A percentile compares a stretch with the other conserved stretches of the same genome.
Conservation (phyloP, 192 early-diverging fungal species). For the Entomortierella lignicola region DNA sequence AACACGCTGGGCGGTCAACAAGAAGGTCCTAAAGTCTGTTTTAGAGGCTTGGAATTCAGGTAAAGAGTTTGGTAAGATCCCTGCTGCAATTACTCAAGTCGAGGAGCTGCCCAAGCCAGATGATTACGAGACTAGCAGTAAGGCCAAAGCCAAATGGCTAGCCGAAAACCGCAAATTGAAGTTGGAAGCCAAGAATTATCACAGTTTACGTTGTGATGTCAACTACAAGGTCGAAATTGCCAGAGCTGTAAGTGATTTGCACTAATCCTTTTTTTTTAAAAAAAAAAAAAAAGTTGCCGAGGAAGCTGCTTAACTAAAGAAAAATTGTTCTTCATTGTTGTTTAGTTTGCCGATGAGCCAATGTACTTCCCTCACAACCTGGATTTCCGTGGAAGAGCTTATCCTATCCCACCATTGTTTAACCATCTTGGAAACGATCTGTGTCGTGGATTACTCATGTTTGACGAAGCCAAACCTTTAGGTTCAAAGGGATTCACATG, state of each 20-base stretch:
- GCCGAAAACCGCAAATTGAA: conserved; percentile 66
- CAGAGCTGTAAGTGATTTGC: conserved; percentile 70
- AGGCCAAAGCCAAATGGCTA: conserved; percentile 66
- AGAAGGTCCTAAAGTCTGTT: conserved; percentile 80
- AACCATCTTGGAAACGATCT: conserved; percentile 98
- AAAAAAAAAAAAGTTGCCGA: too few relatives aligned
- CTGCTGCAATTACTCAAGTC: conserved; percentile 59
- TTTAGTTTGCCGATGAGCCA: conserved; percentile 82
- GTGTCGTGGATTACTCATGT: conserved; percentile 91
- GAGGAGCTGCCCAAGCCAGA: conserved; percentile 70
- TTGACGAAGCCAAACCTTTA: conserved; percentile 83
- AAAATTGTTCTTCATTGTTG: conserved; percentile 6
- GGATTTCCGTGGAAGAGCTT: conserved; percentile 98
- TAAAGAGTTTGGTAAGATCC: conserved; percentile 77
- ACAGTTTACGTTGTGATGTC: conserved; percentile 88
- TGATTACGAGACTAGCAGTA: conserved; percentile 70
- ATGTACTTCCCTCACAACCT: conserved; percentile 98
- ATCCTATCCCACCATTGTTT: conserved; percentile 94
- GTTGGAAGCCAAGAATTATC: conserved; percentile 76
- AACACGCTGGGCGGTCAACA: conserved; percentile 91
- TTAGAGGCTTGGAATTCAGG: conserved; percentile 92
- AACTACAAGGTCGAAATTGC: conserved; percentile 98
- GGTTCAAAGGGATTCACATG: conserved; percentile 85
- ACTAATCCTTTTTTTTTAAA: too few relatives aligned
- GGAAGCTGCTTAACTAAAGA: too few relatives aligned